These are phyloP conservation scores for Jackrogersella minutella DNA, from an alignment of 495 filamentous ascomycete species.

Conservation along the genomic window DNA sequence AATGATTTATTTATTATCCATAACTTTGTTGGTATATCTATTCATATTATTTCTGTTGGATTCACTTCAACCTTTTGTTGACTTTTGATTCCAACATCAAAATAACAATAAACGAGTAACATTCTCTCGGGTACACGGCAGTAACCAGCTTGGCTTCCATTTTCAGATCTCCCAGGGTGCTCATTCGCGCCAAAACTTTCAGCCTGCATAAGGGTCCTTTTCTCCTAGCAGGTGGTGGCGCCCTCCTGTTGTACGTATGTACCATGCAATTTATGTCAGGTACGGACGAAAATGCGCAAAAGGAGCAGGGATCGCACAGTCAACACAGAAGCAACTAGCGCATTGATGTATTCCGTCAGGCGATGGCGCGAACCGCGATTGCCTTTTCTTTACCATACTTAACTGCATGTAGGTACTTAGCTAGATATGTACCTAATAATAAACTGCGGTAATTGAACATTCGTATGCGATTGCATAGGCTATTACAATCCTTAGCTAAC, in stretches of 20 bases:
- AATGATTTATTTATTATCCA: not conserved
- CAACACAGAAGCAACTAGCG: slow-evolving; percentile 7
- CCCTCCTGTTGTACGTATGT: not conserved
- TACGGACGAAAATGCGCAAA: slow-evolving; percentile 26
- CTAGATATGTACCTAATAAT: too few relatives aligned
- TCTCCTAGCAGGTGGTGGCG: slow-evolving; percentile 3
- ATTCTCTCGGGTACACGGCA: slow-evolving; percentile 22
- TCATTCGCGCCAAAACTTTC: slow-evolving; percentile 7
- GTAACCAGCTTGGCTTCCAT: slow-evolving; percentile 8
- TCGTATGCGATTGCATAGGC: not conserved
- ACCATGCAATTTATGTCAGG: slow-evolving; percentile 33
- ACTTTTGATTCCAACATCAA: too few relatives aligned
- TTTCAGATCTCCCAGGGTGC: too few relatives aligned
- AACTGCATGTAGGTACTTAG: too few relatives aligned
- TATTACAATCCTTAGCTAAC: not conserved
- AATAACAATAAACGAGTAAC: not conserved
- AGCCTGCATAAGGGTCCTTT: slow-evolving; percentile 30
- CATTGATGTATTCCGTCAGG: not conserved
- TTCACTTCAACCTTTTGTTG: too few relatives aligned
- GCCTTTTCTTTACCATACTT: not conserved
- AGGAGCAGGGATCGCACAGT: slow-evolving; percentile 2
- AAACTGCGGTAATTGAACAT: too few relatives aligned
- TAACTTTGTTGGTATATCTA: not conserved
- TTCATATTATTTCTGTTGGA: too few relatives aligned
- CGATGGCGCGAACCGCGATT: not conserved